Evolutionary conservation across 345 rosid genomes (phyloP).

Genomic region (Pistacia integerrima): DNA sequence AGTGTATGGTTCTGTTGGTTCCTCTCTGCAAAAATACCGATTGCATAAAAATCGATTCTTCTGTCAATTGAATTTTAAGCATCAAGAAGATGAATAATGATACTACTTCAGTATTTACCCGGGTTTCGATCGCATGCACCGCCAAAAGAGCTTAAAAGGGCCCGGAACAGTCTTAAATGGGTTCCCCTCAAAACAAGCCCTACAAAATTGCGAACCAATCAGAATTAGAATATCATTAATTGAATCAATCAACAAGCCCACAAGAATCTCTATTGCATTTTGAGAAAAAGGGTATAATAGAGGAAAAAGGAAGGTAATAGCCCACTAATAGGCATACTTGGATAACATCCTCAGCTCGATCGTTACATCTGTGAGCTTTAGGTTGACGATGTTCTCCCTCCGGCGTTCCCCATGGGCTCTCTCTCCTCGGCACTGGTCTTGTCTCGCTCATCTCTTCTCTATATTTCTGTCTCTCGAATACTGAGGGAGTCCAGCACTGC

Average conservation of each 20-base stretch:
- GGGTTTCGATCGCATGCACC: conserved; percentile 96
- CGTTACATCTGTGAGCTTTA: conserved; percentile 92
- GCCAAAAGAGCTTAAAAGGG: conserved; percentile 89
- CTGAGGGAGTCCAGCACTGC: too few relatives aligned
- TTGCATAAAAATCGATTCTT: neutral
- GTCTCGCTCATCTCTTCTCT: conserved; percentile 63
- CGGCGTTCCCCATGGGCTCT: conserved; percentile 87
- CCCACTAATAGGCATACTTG: conserved; percentile 43
- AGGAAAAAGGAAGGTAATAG: neutral
- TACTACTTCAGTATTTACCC: conserved; percentile 53
- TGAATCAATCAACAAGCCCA: neutral
- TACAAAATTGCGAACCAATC: conserved; percentile 26
- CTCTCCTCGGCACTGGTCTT: conserved; percentile 91
- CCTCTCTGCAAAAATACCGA: conserved; percentile 65
- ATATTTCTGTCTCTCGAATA: neutral
- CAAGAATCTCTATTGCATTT: neutral
- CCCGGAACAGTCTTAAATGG: conserved; percentile 99
- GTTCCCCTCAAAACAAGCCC: conserved; percentile 98
- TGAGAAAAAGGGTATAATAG: neutral
- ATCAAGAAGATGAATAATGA: conserved; percentile 5
- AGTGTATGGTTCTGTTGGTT: conserved; percentile 82
- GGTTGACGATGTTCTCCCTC: conserved; percentile 79
- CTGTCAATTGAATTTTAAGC: neutral
- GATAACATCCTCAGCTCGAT: conserved; percentile 88
- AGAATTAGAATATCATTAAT: neutral